Evolutionary conservation across 768 basidiomycete species (phyloP).

Genomic region (Leccinum truebloodii): DNA sequence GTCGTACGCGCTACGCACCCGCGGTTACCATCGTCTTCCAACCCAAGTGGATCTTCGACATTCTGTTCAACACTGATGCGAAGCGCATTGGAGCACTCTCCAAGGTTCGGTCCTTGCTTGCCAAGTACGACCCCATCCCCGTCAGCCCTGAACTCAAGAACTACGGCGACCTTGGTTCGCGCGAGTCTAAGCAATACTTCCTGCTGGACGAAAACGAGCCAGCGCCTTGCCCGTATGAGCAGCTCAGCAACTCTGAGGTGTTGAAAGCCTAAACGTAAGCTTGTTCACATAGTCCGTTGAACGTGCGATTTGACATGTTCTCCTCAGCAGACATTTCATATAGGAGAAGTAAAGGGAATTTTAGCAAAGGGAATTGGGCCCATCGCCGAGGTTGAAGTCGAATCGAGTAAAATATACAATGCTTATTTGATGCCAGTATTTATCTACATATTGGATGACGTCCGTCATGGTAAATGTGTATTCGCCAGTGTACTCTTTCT

Average conservation of each 20-base stretch:
- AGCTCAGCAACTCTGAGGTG: slow-evolving; percentile 4
- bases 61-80: slow-evolving; percentile 21
- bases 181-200: slow-evolving; percentile 26
- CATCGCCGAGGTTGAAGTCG: background rate
- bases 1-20: slow-evolving; percentile 20
- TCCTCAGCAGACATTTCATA: background rate
- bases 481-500: background rate
- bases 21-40: slow-evolving; percentile 26
- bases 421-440: background rate
- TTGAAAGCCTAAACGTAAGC: slow-evolving; percentile 6
- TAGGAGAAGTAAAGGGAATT: background rate
- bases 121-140: slow-evolving; percentile 22
- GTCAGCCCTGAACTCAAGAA: slow-evolving; percentile 27
- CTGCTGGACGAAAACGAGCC: slow-evolving; percentile 24
- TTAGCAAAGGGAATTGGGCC: background rate
- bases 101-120: slow-evolving; percentile 19
- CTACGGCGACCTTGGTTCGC: slow-evolving; percentile 22
- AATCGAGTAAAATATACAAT: background rate
- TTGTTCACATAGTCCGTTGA: background rate
- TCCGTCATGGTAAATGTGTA: background rate
- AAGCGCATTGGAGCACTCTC: slow-evolving; percentile 20
- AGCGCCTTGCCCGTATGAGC: slow-evolving; percentile 19
- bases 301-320: background rate
- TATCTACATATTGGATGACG: background rate
- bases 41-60: slow-evolving; percentile 27